Evolutionary conservation across 345 rosid genomes (phyloP).

Genomic region (Jatropha curcas): DNA sequence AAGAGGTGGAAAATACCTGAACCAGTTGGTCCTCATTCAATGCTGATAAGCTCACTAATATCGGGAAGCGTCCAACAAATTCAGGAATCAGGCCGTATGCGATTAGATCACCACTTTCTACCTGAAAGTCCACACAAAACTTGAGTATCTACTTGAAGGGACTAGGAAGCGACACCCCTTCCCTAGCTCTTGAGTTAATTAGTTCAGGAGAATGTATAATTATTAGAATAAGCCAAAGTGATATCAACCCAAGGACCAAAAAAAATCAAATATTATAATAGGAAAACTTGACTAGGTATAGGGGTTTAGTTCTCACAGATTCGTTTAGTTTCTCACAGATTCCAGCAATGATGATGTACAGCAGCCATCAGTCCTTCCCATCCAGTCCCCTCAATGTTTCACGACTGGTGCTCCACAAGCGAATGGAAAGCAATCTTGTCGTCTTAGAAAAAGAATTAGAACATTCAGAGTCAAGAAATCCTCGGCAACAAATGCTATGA

Average conservation of each 20-base stretch:
- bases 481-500: background rate
- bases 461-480: conserved; percentile 26
- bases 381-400: conserved; percentile 78
- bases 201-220: no score
- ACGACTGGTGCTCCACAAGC: conserved; percentile 99
- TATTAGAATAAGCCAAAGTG: background rate
- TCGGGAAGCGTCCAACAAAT: conserved; percentile 90
- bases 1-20: conserved; percentile 41
- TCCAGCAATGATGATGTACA: conserved; percentile 82
- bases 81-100: conserved; percentile 97
- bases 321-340: no score
- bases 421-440: conserved; percentile 91
- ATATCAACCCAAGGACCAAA: background rate
- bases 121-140: conserved; percentile 47
- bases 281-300: background rate
- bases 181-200: no score
- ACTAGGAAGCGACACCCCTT: no score
- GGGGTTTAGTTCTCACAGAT: conserved; percentile 46
- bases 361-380: conserved; percentile 63
- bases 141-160: background rate
- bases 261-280: background rate
- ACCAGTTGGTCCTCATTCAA: conserved; percentile 87
- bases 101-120: conserved; percentile 84
- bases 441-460: conserved; percentile 42
- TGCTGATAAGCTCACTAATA: conserved; percentile 82